These are phyloP conservation scores for Eutypa lata DNA, from an alignment of 2,329 filamentous ascomycete species.

Conservation along the genomic window DNA sequence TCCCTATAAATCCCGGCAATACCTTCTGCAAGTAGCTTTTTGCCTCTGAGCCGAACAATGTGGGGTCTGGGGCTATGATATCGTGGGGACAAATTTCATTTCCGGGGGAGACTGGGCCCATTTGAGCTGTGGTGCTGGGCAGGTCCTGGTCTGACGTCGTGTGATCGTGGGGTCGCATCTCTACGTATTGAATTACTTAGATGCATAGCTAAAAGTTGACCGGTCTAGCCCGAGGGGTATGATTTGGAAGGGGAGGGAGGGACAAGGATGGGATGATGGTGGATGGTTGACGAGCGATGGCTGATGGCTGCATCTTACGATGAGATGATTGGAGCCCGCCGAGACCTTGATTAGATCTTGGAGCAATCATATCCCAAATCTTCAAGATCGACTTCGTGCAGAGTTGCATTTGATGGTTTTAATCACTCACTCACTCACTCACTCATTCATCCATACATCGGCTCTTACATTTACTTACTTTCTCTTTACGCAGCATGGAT, in stretches of 20 bases:
- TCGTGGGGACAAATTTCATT: neutral
- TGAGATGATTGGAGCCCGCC: neutral
- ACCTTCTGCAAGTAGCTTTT: neutral
- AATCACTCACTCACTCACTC: neutral
- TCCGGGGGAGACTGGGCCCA: neutral
- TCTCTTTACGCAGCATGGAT: too few relatives aligned
- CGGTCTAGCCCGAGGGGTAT: too few relatives aligned
- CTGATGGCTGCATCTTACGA: too few relatives aligned
- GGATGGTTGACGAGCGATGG: too few relatives aligned
- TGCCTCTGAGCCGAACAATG: neutral
- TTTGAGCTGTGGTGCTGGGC: neutral
- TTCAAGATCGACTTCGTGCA: too few relatives aligned
- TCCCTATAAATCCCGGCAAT: neutral
- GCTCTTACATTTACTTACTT: too few relatives aligned
- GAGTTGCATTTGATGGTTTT: neutral
- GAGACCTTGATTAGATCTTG: too few relatives aligned
- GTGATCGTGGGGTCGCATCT: conserved; percentile 18
- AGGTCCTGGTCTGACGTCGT: conserved; percentile 18
- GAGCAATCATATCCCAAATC: too few relatives aligned
- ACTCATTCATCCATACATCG: too few relatives aligned
- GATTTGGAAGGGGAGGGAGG: too few relatives aligned
- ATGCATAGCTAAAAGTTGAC: too few relatives aligned
- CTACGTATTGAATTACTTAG: neutral
- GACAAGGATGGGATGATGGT: too few relatives aligned
- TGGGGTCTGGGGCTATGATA: neutral